These are phyloP conservation scores for Wickerhamomyces sp. DNA, from an alignment of 1,139 yeast genomes.

Conservation along the genomic window DNA sequence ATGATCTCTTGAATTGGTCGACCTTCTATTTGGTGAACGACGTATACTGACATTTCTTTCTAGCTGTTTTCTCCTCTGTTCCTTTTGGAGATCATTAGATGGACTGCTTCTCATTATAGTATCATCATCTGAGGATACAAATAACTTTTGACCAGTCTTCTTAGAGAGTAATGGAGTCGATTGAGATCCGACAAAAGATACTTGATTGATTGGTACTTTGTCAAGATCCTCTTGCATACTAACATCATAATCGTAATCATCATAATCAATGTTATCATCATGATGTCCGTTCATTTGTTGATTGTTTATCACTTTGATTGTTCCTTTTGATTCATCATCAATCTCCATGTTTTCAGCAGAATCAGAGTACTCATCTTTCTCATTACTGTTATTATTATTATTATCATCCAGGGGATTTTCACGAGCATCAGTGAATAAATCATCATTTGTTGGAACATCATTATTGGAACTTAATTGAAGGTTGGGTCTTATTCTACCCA, in stretches of 20 bases:
- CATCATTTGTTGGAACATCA: conserved; percentile 4
- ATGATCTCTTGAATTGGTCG: neutral
- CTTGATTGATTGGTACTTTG: conserved; percentile 1
- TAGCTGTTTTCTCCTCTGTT: conserved; percentile 14
- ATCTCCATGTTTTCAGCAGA: conserved; percentile 18
- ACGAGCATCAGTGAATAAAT: conserved; percentile 10
- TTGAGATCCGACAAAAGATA: neutral
- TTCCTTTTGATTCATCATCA: conserved; percentile 17
- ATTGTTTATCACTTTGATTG: conserved; percentile 10
- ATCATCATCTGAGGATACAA: conserved; percentile 12
- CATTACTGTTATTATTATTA: no score
- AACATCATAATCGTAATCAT: conserved; percentile 2
- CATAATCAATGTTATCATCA: conserved; percentile 1
- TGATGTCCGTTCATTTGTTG: neutral
- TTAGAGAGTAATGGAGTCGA: conserved; percentile 1
- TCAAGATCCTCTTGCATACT: conserved; percentile 3
- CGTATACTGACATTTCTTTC: conserved; percentile 19
- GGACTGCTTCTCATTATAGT: neutral
- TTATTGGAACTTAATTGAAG: neutral
- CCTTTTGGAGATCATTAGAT: neutral
- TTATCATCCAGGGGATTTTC: conserved; percentile 17
- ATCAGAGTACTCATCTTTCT: neutral
- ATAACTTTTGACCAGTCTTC: conserved; percentile 13
- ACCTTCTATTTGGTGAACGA: conserved; percentile 10
- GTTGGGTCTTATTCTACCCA: neutral